These are phyloP conservation scores for Pilasporangium apinafurcum DNA, from an alignment of 352 stramenopile species.

Conservation along the genomic window DNA sequence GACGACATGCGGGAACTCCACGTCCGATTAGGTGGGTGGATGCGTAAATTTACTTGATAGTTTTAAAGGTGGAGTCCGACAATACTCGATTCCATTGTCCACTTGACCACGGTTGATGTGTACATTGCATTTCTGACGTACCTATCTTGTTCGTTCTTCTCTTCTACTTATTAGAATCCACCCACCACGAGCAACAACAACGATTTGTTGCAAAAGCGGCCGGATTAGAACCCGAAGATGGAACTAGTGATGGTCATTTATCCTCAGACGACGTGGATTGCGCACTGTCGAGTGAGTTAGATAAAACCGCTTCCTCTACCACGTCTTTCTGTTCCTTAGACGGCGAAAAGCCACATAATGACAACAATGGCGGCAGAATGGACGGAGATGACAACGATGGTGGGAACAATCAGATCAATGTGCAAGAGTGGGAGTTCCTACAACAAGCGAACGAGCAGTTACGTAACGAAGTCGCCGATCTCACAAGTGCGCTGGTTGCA, in stretches of 20 bases:
- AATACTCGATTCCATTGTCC: no score
- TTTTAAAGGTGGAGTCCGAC: no score
- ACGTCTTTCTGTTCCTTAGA: constrained; percentile 7
- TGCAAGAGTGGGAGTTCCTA: constrained; percentile 23
- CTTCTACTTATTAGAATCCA: no score
- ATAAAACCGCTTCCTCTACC: constrained; percentile 7
- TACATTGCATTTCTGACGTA: no score
- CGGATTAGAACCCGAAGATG: constrained; percentile 7
- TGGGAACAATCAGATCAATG: not conserved
- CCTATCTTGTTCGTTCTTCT: no score
- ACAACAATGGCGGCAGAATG: constrained; percentile 1
- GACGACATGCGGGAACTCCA: no score
- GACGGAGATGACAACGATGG: constrained; percentile 7
- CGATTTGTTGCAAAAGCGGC: no score
- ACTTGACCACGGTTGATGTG: no score
- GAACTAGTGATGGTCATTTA: not conserved
- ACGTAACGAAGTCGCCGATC: constrained; percentile 44
- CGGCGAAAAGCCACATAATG: not conserved
- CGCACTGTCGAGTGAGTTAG: no score
- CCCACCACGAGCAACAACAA: no score
- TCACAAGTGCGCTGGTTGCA: constrained; percentile 60
- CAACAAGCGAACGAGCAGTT: constrained; percentile 39
- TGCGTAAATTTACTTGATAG: no score
- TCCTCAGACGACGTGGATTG: constrained; percentile 2
- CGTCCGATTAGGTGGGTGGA: no score